Evolutionary conservation across 345 rosid genomes (phyloP).

Genomic region (Psidium guajava): DNA sequence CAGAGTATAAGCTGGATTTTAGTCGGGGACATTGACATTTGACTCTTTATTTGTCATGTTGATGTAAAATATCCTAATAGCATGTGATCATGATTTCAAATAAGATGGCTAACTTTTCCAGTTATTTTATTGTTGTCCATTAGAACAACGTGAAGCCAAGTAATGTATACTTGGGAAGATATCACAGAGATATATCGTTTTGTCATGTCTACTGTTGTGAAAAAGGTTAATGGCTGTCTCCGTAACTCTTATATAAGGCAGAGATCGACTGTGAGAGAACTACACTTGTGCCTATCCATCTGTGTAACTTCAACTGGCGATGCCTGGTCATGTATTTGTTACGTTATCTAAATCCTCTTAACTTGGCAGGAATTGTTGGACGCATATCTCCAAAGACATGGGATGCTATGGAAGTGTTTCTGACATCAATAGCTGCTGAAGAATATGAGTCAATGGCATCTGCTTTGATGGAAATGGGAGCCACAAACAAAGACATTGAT

Average conservation of each 20-base stretch:
- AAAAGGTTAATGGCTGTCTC: not conserved
- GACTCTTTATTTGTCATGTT: not conserved
- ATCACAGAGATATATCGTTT: not conserved
- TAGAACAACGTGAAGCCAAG: not conserved
- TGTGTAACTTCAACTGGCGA: not conserved
- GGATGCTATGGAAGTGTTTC: slow-evolving; percentile 89
- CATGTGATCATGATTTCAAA: not conserved
- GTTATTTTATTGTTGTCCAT: not conserved
- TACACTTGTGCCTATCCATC: not conserved
- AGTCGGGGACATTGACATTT: not conserved
- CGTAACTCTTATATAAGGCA: not conserved
- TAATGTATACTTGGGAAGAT: not conserved
- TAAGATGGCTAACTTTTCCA: not conserved
- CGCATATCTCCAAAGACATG: slow-evolving; percentile 97
- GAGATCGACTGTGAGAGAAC: not conserved
- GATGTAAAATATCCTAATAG: not conserved
- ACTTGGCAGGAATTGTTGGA: slow-evolving; percentile 80
- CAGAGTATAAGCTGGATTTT: not conserved
- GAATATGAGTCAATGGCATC: slow-evolving; percentile 93
- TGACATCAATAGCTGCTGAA: slow-evolving; percentile 68
- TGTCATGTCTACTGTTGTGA: not conserved
- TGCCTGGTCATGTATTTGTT: not conserved
- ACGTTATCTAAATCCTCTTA: not conserved
- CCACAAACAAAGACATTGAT: slow-evolving; percentile 79
- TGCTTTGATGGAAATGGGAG: slow-evolving; percentile 93